Base-by-base conservation (phyloP, 2,329 filamentous ascomycete species). In the Exophiala xenobiotica region DNA sequence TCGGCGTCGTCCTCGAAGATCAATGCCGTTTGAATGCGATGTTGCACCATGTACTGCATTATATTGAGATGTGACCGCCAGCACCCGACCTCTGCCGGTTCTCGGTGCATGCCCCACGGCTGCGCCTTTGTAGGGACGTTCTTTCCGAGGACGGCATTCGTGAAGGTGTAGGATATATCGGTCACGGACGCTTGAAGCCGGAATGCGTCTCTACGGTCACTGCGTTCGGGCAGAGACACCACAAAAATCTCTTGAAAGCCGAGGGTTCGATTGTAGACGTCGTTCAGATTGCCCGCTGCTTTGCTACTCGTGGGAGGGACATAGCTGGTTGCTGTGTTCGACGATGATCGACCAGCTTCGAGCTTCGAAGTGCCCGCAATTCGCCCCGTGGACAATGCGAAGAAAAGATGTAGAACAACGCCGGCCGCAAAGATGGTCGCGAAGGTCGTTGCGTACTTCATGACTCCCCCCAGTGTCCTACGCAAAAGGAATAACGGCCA, bases 1-100 rank as follows among this genome's bases (percentile, higher is more conserved):
- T 82, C 78, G 18, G 73, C 70, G 49, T 82, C 78, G 57, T 81
- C 79, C 59, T 82, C 79, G 18, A 82, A 60, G 23, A 81, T 76
- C 1, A 81, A 65, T 0, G 75, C 77, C 1, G 74, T 75, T 1
- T 67, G 64, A 2, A 78, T 56, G 27, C 73, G 19, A n/a, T 22
- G 38, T n/a, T 22, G 2, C 38, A 9, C 20, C 38, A 3, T 40
- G 23, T 20, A 16, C 26, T 46, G 31, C 58, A 64, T 52, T 54
- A 62, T 63, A 0, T 74, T 74, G n/a, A 76, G 33, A 46, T 3
- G 73, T 68, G 54, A 76, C 76, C 42, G 75, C 68, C 1, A 63
- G 58, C 2, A 78, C 60, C 68, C 63, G 5, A 79, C 61, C 3
- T 68, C 71, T 65, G 78, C 76, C 33, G 73, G 37, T 11, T 23